Base-by-base conservation (phyloP, 1,284 basidiomycete genomes). In the Ceratobasidium sp. region DNA sequence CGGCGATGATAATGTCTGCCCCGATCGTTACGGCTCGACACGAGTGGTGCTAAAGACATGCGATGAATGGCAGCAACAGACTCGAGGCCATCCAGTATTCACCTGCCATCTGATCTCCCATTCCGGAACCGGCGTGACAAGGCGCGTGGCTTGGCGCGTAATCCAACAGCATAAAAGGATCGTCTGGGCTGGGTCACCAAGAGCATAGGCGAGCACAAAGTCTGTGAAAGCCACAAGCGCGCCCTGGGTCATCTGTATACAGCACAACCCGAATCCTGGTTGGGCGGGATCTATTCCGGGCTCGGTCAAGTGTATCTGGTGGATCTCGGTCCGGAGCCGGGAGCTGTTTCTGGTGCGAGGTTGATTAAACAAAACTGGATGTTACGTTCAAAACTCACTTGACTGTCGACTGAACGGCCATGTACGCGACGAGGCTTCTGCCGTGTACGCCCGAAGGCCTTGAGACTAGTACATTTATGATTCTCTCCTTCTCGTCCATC, bases 311-410 rank as follows among this genome's bases (percentile, higher is more conserved):
- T 59, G 54, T 8, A 71, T 37, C 41, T 71, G 68, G 54, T 41
- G 48, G 22, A 71, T 59, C 43, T 71, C 68, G 68, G 68, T 71
- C 54, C 68, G 68, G 27, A 71, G 54, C 53, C 54, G 54, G 68
- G 24, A 46, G 24, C 37, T 29, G 41, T 53, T n/a, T 37, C 43
- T 46, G 22, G 34, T 37, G 34, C 34, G 34, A 37, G 34, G 34
- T 37, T 37, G 34, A 9, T 37, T 37, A 37, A 37, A 37, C 34
- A n/a, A n/a, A n/a, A n/a, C n/a, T n/a, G n/a, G n/a, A n/a, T n/a
- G n/a, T 43, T 29, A 27, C 5, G 22, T 53, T 53, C 16, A 2
- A 13, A 16, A 56, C 53, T 31, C 31, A 56, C 53, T 56, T 29
- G 24, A 34, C 2, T 4, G 41, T 34, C 16, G n/a, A 43, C 27